phyloP scores from a whole-genome alignment of 2,329 filamentous ascomycete species.

The Calonectria fujianensis region DNA sequence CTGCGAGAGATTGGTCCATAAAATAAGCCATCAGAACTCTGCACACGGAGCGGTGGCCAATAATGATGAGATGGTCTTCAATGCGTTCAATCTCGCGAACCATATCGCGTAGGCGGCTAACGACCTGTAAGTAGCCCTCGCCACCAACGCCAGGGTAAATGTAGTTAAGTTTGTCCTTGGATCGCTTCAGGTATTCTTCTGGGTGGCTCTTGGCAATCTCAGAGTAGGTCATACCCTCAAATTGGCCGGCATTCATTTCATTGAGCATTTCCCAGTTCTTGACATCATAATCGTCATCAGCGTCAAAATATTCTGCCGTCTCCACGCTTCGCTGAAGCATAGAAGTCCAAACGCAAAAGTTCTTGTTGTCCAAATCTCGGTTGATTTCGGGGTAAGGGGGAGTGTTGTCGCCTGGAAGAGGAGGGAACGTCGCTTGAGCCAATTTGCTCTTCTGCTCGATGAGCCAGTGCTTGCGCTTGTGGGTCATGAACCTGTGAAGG shows the following conservation, averaged over 20 bases:
- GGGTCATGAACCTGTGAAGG: constrained; percentile 88
- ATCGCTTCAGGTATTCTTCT: constrained; percentile 87
- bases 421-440: constrained; percentile 88
- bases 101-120: constrained; percentile 94
- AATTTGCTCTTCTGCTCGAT: constrained; percentile 87
- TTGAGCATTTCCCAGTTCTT: constrained; percentile 99
- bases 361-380: constrained; percentile 83
- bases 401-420: constrained; percentile 91
- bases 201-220: constrained; percentile 88
- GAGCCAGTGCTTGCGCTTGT: constrained; percentile 88
- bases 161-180: constrained; percentile 93
- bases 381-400: constrained; percentile 93
- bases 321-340: constrained; percentile 95
- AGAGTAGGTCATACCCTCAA: constrained; percentile 96
- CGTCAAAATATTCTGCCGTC: constrained; percentile 91
- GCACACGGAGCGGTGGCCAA: constrained; percentile 93
- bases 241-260: constrained; percentile 93
- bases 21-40: constrained; percentile 97
- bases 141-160: constrained; percentile 97
- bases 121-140: constrained; percentile 97
- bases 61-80: constrained; percentile 94
- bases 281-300: constrained; percentile 94
- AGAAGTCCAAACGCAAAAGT: constrained; percentile 98
- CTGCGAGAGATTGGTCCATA: constrained; percentile 90
- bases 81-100: constrained; percentile 98